Percentiles rank a stretch among this genome's conserved stretches.
phyloP scores from a whole-genome alignment of 164 flowering plant genomes.

The Aristolochia californica region DNA sequence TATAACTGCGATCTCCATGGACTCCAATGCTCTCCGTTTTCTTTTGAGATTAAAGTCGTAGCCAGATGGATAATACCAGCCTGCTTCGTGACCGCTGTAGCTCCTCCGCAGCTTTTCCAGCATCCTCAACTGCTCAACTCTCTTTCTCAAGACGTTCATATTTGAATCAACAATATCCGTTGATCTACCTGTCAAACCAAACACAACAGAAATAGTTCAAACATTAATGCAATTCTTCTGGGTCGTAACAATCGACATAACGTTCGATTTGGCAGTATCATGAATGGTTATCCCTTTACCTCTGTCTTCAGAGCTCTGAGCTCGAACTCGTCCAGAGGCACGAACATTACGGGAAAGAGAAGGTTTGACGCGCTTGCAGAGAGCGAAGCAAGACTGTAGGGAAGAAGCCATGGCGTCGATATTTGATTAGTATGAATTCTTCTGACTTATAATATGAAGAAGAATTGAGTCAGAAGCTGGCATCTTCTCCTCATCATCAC shows the following conservation, averaged over 20 bases:
- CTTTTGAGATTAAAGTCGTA: constrained; percentile 17
- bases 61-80: constrained; percentile 36
- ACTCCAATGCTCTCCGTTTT: constrained; percentile 5
- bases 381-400: background rate
- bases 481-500: no score
- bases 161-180: constrained; percentile 34
- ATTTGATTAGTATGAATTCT: no score
- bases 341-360: background rate
- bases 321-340: constrained; percentile 11
- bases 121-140: constrained; percentile 27
- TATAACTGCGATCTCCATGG: constrained; percentile 16
- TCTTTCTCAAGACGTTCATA: constrained; percentile 24
- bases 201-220: background rate
- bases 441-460: background rate
- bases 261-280: no score
- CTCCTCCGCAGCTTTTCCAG: constrained; percentile 36
- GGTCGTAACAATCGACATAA: no score
- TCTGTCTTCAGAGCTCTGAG: constrained; percentile 27
- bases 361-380: background rate
- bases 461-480: no score
- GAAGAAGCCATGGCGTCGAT: constrained; percentile 7
- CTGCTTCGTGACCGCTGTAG: constrained; percentile 14
- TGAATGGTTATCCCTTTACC: constrained; percentile 13
- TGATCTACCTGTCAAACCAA: constrained; percentile 21
- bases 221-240: no score